phyloP scores from a whole-genome alignment of 2,329 filamentous ascomycete genomes.

The Didymella exigua region DNA sequence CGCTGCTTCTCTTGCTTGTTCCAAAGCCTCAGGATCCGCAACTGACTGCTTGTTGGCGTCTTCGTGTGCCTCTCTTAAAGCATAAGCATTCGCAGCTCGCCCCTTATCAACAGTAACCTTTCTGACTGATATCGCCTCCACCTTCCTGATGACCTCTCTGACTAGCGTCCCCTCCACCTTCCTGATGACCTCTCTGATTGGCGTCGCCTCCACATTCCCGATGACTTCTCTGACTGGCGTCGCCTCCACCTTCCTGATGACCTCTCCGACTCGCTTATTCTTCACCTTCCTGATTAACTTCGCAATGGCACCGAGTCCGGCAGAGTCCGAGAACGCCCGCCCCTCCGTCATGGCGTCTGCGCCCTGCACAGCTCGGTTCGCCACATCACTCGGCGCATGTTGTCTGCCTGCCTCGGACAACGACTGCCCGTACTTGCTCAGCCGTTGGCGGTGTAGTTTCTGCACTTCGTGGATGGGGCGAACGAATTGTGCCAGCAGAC shows the following conservation, averaged over 20 bases:
- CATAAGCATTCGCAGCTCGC: neutral
- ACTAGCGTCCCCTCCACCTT: too few species aligned
- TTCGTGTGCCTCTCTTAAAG: neutral
- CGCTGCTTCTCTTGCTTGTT: neutral
- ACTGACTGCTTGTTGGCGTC: neutral
- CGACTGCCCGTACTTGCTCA: slow-evolving; percentile 22
- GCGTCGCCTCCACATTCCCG: too few species aligned
- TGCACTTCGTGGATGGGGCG: slow-evolving; percentile 28
- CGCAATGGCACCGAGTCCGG: slow-evolving; percentile 19
- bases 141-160: too few species aligned
- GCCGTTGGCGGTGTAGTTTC: slow-evolving; percentile 16
- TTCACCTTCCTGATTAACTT: slow-evolving; percentile 19
- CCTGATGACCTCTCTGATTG: too few species aligned
- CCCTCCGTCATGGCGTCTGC: neutral
- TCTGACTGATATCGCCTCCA: neutral
- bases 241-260: too few species aligned
- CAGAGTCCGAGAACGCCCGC: neutral
- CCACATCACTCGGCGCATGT: neutral
- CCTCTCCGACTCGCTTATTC: too few species aligned
- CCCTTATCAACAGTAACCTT: neutral
- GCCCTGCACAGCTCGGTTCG: neutral
- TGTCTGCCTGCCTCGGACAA: neutral
- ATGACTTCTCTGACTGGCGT: too few species aligned
- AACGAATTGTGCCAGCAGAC: slow-evolving; percentile 29
- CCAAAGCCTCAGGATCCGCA: neutral